Evolutionary conservation across 306 rosid genomes (phyloP).

Genomic region (Quercus parvula): DNA sequence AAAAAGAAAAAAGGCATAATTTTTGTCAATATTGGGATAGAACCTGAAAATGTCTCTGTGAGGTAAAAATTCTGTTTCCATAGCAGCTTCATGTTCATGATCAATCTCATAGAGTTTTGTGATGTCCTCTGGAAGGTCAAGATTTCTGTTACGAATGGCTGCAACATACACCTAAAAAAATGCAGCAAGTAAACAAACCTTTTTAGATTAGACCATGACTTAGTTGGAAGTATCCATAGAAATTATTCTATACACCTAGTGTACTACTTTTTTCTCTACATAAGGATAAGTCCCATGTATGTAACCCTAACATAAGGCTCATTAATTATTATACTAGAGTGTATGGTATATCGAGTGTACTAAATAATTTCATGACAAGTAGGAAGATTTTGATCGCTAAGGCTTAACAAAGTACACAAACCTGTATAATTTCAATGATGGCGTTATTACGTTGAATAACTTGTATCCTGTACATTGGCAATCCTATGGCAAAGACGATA

Average conservation of each 20-base stretch:
- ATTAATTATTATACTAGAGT: too few species aligned
- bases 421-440: conserved; percentile 67
- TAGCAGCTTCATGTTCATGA: conserved; percentile 57
- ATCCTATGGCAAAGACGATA: conserved; percentile 48
- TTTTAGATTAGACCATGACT: background rate
- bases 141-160: conserved; percentile 72
- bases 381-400: background rate
- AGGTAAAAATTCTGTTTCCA: conserved; percentile 66
- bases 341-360: too few species aligned
- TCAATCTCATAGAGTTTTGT: conserved; percentile 63
- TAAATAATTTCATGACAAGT: too few species aligned
- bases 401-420: background rate
- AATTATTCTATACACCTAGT: too few species aligned
- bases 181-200: background rate
- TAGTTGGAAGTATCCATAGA: background rate
- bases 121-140: conserved; percentile 63
- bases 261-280: too few species aligned
- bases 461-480: conserved; percentile 72
- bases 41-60: conserved; percentile 65
- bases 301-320: too few species aligned
- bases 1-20: too few species aligned
- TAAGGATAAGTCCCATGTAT: too few species aligned
- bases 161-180: conserved; percentile 70
- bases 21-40: background rate
- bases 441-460: conserved; percentile 49